Base-by-base conservation (phyloP, 345 rosid genomes). In the Geranium rotundifolium region DNA sequence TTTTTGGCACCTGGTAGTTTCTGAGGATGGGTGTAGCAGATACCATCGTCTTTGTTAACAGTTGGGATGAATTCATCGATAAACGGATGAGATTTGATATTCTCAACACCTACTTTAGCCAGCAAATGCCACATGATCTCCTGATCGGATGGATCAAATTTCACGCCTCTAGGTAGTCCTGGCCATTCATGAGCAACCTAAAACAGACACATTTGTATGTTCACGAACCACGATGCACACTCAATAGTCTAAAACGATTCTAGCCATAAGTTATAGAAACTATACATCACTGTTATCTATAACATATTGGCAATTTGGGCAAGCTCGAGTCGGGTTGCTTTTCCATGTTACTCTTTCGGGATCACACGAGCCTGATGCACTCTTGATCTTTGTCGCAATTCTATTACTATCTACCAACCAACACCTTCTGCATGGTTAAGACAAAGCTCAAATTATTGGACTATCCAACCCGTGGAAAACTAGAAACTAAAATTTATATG, bases 11-110 rank as follows among this genome's bases (percentile, higher is more conserved):
- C 97, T 69, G 99, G 99, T 67, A 93, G 76, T 64, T 90, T 83
- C 77, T 77, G 80, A 69, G 99, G 99, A 83, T 93, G 99, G 0
- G 99, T 83, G 73, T 93, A 90, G 67, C 99, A 93, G 77, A 93
- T 93, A 50, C 99, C 97, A 74, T 83, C 96, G 69, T 87, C 95
- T 66, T 88, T 80, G 41, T 81, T 65, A 27, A 93, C 85, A 50
- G 89, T 90, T 17, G 84, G 95, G 57, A 93, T 80, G 75, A 93
- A 93, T 75, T 90, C 97, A 8, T 82, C 68, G 9, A 85, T 86
- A 68, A 87, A 93, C 0, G 96, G 95, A 72, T 93, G 99, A 55
- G 86, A 66, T 57, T 67, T 74, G 16, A 70, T 64, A 57, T 75
- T 83, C 31, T 61, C 82, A 6, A 49, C 63, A 56, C 85, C 87